Percentiles rank a stretch among this genome's conserved stretches.
Conservation (phyloP, 176 grass and related monocot species). For the Carex cristatella region DNA sequence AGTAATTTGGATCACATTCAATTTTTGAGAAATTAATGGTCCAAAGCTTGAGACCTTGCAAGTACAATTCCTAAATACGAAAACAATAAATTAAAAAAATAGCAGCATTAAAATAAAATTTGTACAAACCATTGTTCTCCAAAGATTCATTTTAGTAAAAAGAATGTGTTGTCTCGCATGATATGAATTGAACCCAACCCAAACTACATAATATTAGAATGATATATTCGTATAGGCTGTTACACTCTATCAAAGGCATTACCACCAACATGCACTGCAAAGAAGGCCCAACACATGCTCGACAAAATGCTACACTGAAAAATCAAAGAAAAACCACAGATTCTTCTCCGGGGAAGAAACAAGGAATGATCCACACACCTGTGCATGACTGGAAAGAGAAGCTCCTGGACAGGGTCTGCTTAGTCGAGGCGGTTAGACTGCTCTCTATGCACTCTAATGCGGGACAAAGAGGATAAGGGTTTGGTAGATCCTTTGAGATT, state of each 20-base stretch:
- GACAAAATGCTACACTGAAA: constrained; percentile 32
- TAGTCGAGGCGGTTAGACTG: neutral
- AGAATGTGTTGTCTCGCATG: neutral
- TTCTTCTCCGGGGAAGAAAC: neutral
- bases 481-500: neutral
- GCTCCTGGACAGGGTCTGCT: neutral
- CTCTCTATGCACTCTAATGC: neutral
- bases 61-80: too few species aligned
- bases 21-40: too few species aligned
- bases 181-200: neutral
- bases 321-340: neutral
- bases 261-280: neutral
- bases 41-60: too few species aligned
- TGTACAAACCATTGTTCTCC: neutral
- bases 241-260: neutral
- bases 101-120: neutral
- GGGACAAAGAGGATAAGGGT: neutral
- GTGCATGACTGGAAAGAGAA: constrained; percentile 27
- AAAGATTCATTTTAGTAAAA: neutral
- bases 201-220: neutral
- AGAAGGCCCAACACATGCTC: constrained; percentile 25
- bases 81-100: neutral
- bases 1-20: too few species aligned
- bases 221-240: neutral
- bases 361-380: constrained; percentile 16